Base-by-base conservation (phyloP, 139 green algal genomes). In the Picochlorum costavermella region DNA sequence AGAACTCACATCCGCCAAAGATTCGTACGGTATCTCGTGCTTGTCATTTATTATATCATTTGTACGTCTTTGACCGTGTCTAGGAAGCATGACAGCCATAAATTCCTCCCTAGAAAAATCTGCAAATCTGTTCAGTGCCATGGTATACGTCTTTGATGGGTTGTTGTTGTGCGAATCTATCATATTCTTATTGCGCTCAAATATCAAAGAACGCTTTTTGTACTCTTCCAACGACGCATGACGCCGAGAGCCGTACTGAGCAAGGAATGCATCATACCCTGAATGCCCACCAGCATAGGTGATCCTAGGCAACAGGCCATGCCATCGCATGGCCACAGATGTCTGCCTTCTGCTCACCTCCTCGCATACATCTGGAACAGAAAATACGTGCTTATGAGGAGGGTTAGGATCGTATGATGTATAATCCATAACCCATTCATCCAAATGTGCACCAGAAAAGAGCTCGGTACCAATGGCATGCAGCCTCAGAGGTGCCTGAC, bases 61-160 rank as follows among this genome's bases (percentile, higher is more conserved):
- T 2, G 33, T 40, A 8, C 33, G 6, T 8, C 11, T 40, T 2
- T 40, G 33, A 12, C 33, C 33, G 33, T 40, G 33, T 9, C 8
- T 46, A 3, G 76, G 73, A 40, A 83, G 61, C 73, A 83, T 81
- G 23, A 74, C 49, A 4, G 66, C 65, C 48, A 76, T 5, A 59
- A 76, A 81, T 45, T 83, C 76, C 17, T 78, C 73, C 64, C 75
- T 50, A 4, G 50, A 61, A 66, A 66, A 84, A 55, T 84, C 77
- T 23, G 62, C 74, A 76, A 81, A 84, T 50, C 69, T 68, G 63
- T 84, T 84, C 55, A 79, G 57, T 2, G 33, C 63, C 50, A 81
- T 31, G 0, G 25, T 70, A 70, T 63, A 71, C 8, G 31, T 61
- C 9, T 20, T 33, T 23, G 48, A 20, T 13, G 12, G 3, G 9